These are phyloP conservation scores for Monosporascus cannonballus DNA, from an alignment of 2,329 filamentous ascomycete species.

Conservation along the genomic window DNA sequence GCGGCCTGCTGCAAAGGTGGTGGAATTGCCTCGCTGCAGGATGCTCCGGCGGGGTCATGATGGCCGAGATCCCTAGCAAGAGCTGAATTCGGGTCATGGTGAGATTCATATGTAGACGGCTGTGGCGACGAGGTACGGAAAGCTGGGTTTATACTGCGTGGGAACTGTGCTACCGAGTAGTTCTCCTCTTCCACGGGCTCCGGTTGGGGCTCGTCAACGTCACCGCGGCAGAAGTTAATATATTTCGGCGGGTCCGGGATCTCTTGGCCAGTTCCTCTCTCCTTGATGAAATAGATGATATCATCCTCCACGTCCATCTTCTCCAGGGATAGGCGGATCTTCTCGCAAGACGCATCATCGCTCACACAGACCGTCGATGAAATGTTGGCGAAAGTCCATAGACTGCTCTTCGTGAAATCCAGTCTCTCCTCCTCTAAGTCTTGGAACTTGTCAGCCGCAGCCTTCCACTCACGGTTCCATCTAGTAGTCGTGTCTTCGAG, in stretches of 20 bases:
- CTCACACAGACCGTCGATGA: conserved; percentile 96
- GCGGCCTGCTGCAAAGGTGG: conserved; percentile 45
- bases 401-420: conserved; percentile 94
- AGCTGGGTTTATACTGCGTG: conserved; percentile 88
- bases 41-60: conserved; percentile 37
- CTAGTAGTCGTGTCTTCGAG: conserved; percentile 90
- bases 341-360: conserved; percentile 94
- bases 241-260: conserved; percentile 96
- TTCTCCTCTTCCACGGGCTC: conserved; percentile 71
- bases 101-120: conserved; percentile 86
- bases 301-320: conserved; percentile 97
- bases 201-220: conserved; percentile 73
- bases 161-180: conserved; percentile 95
- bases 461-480: conserved; percentile 99
- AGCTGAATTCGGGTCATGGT: conserved; percentile 76
- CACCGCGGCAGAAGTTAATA: conserved; percentile 96
- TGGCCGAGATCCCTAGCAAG: conserved; percentile 65
- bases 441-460: conserved; percentile 97
- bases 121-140: conserved; percentile 95
- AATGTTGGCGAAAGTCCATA: conserved; percentile 98
- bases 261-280: conserved; percentile 87
- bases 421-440: conserved; percentile 95
- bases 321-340: conserved; percentile 87
- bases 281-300: conserved; percentile 81
- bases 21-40: conserved; percentile 43